Conservation (phyloP, 495 filamentous ascomycete genomes). For the Clohesyomyces aquaticus region DNA sequence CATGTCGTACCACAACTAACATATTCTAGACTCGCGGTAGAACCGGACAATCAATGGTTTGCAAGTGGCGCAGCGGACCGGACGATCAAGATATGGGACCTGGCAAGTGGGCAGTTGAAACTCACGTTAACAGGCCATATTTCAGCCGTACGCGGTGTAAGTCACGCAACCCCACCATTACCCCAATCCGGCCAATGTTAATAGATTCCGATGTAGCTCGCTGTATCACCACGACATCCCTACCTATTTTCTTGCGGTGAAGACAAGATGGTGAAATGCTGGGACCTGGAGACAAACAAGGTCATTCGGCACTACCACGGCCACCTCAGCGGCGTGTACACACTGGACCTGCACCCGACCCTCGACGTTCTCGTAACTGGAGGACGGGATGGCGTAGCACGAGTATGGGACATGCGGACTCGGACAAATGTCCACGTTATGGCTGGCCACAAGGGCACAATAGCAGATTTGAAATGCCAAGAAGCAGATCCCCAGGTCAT, state of each 20-base stretch:
- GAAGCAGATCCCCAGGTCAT: conserved; percentile 97
- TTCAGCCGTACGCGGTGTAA: conserved; percentile 80
- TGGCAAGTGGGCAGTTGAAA: conserved; percentile 78
- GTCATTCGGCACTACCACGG: conserved; percentile 99
- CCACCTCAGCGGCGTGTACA: conserved; percentile 95
- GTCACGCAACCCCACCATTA: background rate
- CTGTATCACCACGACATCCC: conserved; percentile 90
- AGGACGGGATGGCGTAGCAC: conserved; percentile 88
- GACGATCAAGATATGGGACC: conserved; percentile 99
- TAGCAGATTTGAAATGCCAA: conserved; percentile 88
- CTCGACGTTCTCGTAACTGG: conserved; percentile 94
- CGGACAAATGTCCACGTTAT: conserved; percentile 93
- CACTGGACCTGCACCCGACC: conserved; percentile 85
- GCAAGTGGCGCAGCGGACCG: conserved; percentile 93
- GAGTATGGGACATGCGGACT: conserved; percentile 99
- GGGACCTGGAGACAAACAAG: conserved; percentile 98
- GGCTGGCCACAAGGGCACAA: conserved; percentile 80
- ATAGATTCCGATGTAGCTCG: conserved; percentile 52
- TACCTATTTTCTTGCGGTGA: conserved; percentile 98
- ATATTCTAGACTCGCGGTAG: conserved; percentile 71
- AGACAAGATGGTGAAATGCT: conserved; percentile 99
- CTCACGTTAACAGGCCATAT: conserved; percentile 97
- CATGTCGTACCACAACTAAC: background rate
- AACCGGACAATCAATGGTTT: conserved; percentile 98
- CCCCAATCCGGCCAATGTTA: background rate